Base-by-base conservation (phyloP, 331 rosid species). In the Malus hybrid region DNA sequence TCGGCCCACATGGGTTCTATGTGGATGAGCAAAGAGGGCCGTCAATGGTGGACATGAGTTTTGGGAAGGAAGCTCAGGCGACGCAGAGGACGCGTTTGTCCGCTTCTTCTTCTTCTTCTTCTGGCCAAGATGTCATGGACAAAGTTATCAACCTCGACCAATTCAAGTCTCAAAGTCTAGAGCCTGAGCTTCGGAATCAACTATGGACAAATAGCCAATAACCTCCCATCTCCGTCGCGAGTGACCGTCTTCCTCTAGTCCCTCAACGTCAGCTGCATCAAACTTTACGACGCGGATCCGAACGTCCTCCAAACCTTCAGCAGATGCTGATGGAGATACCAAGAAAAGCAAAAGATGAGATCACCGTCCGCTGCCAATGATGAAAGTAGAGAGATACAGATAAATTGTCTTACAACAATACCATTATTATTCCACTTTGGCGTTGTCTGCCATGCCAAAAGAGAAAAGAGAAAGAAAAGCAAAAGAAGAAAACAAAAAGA, bases 241-340 rank as follows among this genome's bases (percentile, higher is more conserved):
- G 99, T 94, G 5, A 80, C 90, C 4, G 15, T 3, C 64, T 97
- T 94, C 5, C 86, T 94, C 81, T 81, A 79, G 46, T 83, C 96
- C 27, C 82, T 92, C 15, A 92, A 92, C 75, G 89, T 94, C 24
- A 83, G 81, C 63, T 85, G 93, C 83, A 86, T 92, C 20, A 94
- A 92, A 74, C 95, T 94, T 74, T 94, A 92, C 63, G 99, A 94
- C 63, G 95, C 99, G 46, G 95, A 94, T 79, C 96, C 96, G 2
- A 86, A 90, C 61, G 97, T 94, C 59, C 88, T 94, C 33, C 48
- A 66, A 3, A 88, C 99, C 68, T 94, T 94, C 84, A n/a, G n/a
- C n/a, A n/a, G n/a, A n/a, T n/a, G n/a, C n/a, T n/a, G n/a, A n/a
- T n/a, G n/a, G n/a, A n/a, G n/a, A n/a, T n/a, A n/a, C n/a, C n/a